Conservation (phyloP, 495 filamentous ascomycete species). For the Podospora conica region DNA sequence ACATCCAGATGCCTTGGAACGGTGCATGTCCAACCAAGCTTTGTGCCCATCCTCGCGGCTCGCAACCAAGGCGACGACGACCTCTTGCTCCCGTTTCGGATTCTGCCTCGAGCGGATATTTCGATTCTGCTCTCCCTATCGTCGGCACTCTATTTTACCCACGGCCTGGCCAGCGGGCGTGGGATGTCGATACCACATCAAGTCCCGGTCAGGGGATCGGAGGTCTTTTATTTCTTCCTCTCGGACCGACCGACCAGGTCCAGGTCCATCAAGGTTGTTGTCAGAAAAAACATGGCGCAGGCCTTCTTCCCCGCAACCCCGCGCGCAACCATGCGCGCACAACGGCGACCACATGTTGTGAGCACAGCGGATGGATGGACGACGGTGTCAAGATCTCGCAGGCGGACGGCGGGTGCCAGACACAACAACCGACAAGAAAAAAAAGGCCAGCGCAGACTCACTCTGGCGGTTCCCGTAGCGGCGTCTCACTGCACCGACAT, state of each 20-base stretch:
- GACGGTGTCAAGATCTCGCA: neutral
- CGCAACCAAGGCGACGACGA: neutral
- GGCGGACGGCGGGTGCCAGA: neutral
- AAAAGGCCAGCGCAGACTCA: neutral
- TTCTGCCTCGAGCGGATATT: neutral
- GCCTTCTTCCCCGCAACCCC: neutral
- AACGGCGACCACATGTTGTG: neutral
- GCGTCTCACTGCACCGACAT: neutral
- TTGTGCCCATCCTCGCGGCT: neutral
- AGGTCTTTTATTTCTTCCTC: neutral
- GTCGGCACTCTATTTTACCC: neutral
- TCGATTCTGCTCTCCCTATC: neutral
- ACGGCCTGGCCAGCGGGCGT: neutral
- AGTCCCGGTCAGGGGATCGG: neutral
- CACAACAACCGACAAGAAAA: neutral
- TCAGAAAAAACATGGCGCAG: neutral
- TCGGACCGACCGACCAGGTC: no score
- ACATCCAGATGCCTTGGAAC: neutral
- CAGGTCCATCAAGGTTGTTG: neutral
- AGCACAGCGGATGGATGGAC: neutral
- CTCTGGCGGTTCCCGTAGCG: neutral
- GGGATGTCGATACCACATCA: neutral
- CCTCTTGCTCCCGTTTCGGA: neutral
- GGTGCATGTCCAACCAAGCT: neutral
- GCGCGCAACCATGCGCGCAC: neutral